Base-by-base conservation (phyloP, 2,329 filamentous ascomycete genomes). In the Colletotrichum higginsianum region DNA sequence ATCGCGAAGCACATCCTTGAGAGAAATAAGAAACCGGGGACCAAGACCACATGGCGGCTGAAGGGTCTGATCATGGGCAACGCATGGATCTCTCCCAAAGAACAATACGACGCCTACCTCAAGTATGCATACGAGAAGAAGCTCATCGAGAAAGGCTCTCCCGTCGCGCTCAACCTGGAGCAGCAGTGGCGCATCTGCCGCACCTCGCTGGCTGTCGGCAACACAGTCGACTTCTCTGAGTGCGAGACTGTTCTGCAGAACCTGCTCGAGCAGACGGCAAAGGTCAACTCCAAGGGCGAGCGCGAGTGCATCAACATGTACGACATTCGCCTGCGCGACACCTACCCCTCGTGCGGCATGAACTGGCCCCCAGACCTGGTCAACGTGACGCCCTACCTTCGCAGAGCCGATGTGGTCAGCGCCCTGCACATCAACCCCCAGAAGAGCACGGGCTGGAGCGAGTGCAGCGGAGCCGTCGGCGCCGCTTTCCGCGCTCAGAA, bases 341-440 rank as follows among this genome's bases (percentile, higher is more conserved):
- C 84, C 8, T 94, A 90, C 81, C 93, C 94, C 5, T 92, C 92
- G 74, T 99, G 96, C 81, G 96, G 96, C 75, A 98, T 98, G 95
- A 96, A 95, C 84, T 99, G 97, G 97, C 96, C 96, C 42, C 93
- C 95, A 74, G 96, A 99, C 82, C 86, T 99, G 78, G 82, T 83
- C 57, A 80, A 88, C 61, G 89, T 99, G 26, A 94, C 90, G 7
- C 94, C 95, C 0, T 99, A 98, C 81, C 89, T 99, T 63, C 93
- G 94, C 69, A 91, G 92, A 67, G 78, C 86, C n/a, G 94, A 98
- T 58, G 96, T 99, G 16, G 86, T 90, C 35, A 78, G 86, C 5
- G 96, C 96, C 0, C 86, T 99, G 46, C 93, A 99, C 80, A 90
- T 99, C 81, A 93, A 94, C 78, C 79, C 87, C 0, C 92, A 93